Base-by-base conservation (phyloP, 495 filamentous ascomycete genomes). In the Tuber borchii region DNA sequence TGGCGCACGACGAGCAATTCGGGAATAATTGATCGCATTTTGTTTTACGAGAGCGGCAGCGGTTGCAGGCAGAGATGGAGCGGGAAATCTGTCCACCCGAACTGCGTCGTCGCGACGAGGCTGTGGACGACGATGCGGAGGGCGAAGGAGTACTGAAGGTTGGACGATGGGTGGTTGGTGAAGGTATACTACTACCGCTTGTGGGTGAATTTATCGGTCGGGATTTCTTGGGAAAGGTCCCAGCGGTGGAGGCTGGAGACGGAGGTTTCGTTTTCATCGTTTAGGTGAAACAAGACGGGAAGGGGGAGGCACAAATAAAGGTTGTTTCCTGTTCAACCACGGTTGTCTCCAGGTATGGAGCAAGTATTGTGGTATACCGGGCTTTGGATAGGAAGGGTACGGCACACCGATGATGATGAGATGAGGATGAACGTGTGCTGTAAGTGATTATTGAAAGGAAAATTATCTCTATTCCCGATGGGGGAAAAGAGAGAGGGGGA, bases 21-120 rank as follows among this genome's bases (percentile, higher is more conserved):
- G 87, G 87, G 65, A 88, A 88, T 46, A 85, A 84, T 72, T 88
- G 87, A 74, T 88, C 87, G 78, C 87, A 88, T 83, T 87, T 87
- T 71, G 87, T 88, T 82, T 88, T 88, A 17, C 87, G 82, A 73
- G 86, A 87, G 69, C 87, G 85, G 82, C 87, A 88, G 46, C 87
- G 86, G 74, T 88, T 87, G 78, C 87, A 88, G 34, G 87, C 87
- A 14, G 82, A 82, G 61, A 82, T 82, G 4, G 77, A 80, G 17
- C 81, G 71, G 1, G 80, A 80, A 34, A 82, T 82, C 43, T 79
- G 77, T 2, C 78, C 78, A n/a, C 78, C 71, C 0, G 77, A 77
- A 34, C 77, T 80, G 43, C 77, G 71, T 26, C 78, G 78, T 56
- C 78, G 78, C 5, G 72, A 71, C 20, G 78, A 78, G 22, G 77